These are phyloP conservation scores for Caloboletus firmus DNA, from an alignment of 1,284 basidiomycete species.

Conservation along the genomic window DNA sequence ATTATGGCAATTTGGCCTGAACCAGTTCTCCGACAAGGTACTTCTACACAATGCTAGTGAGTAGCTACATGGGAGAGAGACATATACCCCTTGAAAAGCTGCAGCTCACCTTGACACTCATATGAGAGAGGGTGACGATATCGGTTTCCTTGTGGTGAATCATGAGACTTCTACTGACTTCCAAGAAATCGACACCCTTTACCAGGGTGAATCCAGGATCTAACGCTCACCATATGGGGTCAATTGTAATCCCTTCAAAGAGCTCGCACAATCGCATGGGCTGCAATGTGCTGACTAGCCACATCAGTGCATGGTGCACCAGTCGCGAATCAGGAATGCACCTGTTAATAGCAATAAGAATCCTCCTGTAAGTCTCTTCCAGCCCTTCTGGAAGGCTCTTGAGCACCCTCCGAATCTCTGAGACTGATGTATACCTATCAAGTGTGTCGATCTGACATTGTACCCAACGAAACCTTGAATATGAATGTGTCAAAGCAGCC, in stretches of 20 bases:
- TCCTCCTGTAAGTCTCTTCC: slow-evolving; percentile 15
- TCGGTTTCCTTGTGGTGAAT: slow-evolving; percentile 7
- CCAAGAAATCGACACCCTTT: neutral
- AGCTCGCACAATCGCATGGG: slow-evolving; percentile 9
- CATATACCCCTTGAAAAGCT: accelerated
- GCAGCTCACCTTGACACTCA: slow-evolving; percentile 14
- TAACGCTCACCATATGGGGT: neutral
- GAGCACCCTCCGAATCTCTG: slow-evolving; percentile 3
- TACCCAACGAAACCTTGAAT: slow-evolving; percentile 15
- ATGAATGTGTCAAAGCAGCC: neutral
- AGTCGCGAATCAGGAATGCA: neutral
- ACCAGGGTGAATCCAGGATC: slow-evolving; percentile 1
- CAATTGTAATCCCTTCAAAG: slow-evolving; percentile 8
- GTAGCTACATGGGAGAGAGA: no score
- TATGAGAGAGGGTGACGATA: slow-evolving; percentile 11
- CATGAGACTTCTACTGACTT: slow-evolving; percentile 7
- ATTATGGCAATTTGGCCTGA: neutral
- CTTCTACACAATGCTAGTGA: neutral
- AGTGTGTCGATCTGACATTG: slow-evolving; percentile 14
- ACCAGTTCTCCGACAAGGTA: slow-evolving; percentile 14
- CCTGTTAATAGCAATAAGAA: slow-evolving; percentile 8
- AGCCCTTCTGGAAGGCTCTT: slow-evolving; percentile 10
- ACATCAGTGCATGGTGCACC: slow-evolving; percentile 4
- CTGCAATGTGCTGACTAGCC: slow-evolving; percentile 4
- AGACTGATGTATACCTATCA: neutral